Base-by-base conservation (phyloP, 1,284 basidiomycete genomes). In the Sporisorium graminicola region DNA sequence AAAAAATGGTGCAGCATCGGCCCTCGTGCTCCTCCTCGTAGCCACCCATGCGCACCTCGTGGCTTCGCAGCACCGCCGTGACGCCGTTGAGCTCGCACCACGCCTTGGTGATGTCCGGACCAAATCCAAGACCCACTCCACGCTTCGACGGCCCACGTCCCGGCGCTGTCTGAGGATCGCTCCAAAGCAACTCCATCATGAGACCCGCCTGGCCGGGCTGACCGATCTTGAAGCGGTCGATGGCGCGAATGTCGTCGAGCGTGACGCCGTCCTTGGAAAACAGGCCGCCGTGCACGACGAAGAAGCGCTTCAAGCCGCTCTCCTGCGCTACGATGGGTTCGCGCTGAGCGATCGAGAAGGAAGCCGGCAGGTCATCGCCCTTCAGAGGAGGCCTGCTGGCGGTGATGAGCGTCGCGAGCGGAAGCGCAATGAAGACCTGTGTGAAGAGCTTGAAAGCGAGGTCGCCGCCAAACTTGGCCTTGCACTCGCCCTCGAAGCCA, bases 101-200 rank as follows among this genome's bases (percentile, higher is more conserved):
- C 60, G 90, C 88, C 24, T 77, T 80, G 37, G 82, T 84, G 51
- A 85, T 81, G 54, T 83, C 82, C 1, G 96, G 96, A 18, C 96
- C 96, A 86, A 99, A 99, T 10, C 93, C 91, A 74, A 97, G 91
- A 20, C 97, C 96, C 57, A 98, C 95, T 72, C 96, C 96, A 57
- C 97, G 91, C 89, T 99, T 99, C 83, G 93, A 95, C 5, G 96
- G 96, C 0, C 95, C 95, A 43, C 97, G 91, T n/a, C 97, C 97
- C 14, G 91, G 91, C 50, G 89, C 86, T 46, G 92, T 91, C 86
- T 98, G 96, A 26, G 97, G 96, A 87, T 99, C 97, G 9, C 94
- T 97, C 85, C 85, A 86, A 4, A 86, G 79, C 56, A 85, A 61
- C 60, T 89, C 89, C 83, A 94, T 95, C 93, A 99, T 98, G 58